Evolutionary conservation across 2,329 filamentous ascomycete genomes (phyloP).

Genomic region (Fusarium gaditjirri): DNA sequence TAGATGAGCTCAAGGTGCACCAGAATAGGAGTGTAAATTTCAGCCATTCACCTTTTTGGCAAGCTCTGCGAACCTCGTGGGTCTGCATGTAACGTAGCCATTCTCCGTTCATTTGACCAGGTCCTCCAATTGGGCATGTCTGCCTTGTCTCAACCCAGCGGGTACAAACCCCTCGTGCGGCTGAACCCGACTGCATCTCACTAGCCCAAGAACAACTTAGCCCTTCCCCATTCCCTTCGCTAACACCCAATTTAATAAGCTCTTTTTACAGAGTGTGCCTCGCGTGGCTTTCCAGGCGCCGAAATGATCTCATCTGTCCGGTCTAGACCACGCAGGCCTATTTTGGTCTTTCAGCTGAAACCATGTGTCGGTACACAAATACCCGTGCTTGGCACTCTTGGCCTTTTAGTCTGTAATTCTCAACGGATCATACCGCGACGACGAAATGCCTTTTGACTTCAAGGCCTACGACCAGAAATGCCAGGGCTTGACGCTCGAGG

Average conservation of each 20-base stretch:
- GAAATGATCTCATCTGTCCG: background rate
- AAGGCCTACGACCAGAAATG: conserved; percentile 54
- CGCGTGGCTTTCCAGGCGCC: conserved; percentile 8
- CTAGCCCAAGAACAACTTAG: conserved; percentile 6
- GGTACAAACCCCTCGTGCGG: conserved; percentile 9
- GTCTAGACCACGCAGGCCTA: background rate
- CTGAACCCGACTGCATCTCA: conserved; percentile 8
- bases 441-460: conserved; percentile 54
- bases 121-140: background rate
- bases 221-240: fast-evolving
- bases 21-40: too few species aligned
- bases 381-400: conserved; percentile 3
- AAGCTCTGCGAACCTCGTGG: background rate
- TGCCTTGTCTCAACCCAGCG: background rate
- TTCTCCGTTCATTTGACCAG: fast-evolving
- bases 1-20: too few species aligned
- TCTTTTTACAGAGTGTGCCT: conserved; percentile 8
- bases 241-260: background rate
- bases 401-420: fast-evolving
- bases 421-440: fast-evolving
- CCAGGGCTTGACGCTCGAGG: conserved; percentile 48
- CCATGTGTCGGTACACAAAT: background rate
- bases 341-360: background rate
- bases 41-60: background rate
- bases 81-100: background rate